These are phyloP conservation scores for Neocallimastix lanati DNA, from an alignment of 192 early-diverging fungal species.

Conservation along the genomic window DNA sequence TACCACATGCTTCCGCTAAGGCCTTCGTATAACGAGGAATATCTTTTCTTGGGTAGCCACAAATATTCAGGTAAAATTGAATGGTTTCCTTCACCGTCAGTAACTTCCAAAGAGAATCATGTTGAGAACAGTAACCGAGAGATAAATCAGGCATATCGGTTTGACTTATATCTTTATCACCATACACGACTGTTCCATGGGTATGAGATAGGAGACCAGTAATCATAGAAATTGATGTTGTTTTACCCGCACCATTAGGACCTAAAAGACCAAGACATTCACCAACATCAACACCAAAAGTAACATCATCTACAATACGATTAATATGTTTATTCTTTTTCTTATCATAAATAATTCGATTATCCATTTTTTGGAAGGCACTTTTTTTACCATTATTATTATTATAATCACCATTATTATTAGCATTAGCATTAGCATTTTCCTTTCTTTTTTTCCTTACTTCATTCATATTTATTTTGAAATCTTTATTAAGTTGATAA, in stretches of 20 bases:
- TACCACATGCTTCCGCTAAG: background rate
- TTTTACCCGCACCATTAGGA: too few species aligned
- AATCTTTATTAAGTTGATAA: background rate
- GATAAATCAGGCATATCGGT: background rate
- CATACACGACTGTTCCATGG: background rate
- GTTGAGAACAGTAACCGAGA: background rate
- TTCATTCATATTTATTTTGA: background rate
- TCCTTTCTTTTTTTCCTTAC: background rate
- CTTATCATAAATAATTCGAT: background rate
- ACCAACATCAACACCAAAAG: background rate
- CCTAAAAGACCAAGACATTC: too few species aligned
- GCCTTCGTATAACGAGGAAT: background rate
- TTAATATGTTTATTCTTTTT: background rate
- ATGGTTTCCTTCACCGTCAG: too few species aligned
- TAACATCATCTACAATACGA: background rate
- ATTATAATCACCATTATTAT: background rate
- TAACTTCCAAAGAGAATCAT: too few species aligned
- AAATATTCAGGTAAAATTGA: too few species aligned
- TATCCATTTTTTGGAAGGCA: background rate
- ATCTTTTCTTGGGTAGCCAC: too few species aligned
- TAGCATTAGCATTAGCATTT: background rate
- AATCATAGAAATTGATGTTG: too few species aligned
- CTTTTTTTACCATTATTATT: background rate
- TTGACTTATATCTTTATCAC: background rate
- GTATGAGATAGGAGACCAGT: background rate